Percentiles rank a stretch among this genome's conserved stretches.
Evolutionary conservation across 2,329 filamentous ascomycete species (phyloP).

Genomic region (Colletotrichum sp.): DNA sequence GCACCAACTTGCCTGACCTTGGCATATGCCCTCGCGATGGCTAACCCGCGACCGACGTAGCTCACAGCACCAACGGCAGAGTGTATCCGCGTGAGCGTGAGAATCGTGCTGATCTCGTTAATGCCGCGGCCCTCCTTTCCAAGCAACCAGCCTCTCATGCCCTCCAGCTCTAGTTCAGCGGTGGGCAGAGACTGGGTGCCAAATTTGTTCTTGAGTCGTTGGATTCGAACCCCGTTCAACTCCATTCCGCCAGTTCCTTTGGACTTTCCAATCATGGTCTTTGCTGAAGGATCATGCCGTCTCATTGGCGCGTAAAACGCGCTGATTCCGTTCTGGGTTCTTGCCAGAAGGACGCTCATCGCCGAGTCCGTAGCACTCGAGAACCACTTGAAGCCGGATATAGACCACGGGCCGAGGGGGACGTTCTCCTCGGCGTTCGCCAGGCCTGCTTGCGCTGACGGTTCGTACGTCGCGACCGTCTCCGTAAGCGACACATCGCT

Average conservation of each 20-base stretch:
- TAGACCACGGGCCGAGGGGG: slow-evolving; percentile 61
- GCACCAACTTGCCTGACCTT: slow-evolving; percentile 58
- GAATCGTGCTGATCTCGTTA: slow-evolving; percentile 69
- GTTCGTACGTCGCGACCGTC: slow-evolving; percentile 52
- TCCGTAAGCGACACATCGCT: slow-evolving; percentile 74
- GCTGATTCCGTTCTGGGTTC: slow-evolving; percentile 58
- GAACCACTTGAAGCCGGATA: slow-evolving; percentile 77
- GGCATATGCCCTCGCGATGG: slow-evolving; percentile 62
- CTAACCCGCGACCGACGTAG: slow-evolving; percentile 60
- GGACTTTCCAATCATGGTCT: slow-evolving; percentile 27
- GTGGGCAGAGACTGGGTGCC: slow-evolving; percentile 75
- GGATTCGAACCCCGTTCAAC: slow-evolving; percentile 72
- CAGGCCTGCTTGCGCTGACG: slow-evolving; percentile 23
- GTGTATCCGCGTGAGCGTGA: slow-evolving; percentile 70
- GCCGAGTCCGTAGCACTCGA: slow-evolving; percentile 69
- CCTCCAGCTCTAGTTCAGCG: slow-evolving; percentile 70
- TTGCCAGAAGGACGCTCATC: slow-evolving; percentile 69
- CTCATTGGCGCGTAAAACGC: slow-evolving; percentile 70
- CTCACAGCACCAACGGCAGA: slow-evolving; percentile 59
- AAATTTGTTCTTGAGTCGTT: slow-evolving; percentile 74
- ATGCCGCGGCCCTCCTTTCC: slow-evolving; percentile 71
- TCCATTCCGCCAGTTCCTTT: slow-evolving; percentile 35
- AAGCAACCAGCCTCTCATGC: slow-evolving; percentile 69
- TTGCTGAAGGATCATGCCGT: slow-evolving; percentile 27
- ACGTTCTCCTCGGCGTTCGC: slow-evolving; percentile 28